phyloP scores from a whole-genome alignment of 371 early-diverging fungal species.

The Phascolomyces articulosus region DNA sequence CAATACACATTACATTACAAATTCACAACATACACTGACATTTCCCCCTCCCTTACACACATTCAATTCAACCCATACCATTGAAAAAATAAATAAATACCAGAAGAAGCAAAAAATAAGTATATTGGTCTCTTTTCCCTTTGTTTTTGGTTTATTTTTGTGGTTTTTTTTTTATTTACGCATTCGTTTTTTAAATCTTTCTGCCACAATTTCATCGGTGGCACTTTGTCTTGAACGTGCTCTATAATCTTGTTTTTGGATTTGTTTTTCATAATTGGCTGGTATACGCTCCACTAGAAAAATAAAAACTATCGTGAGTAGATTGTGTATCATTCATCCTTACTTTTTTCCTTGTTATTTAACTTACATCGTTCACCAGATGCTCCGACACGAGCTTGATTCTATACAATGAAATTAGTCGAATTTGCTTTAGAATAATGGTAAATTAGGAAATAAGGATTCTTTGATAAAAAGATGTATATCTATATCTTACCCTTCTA shows the following conservation, averaged over 20 bases:
- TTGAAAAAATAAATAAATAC: too few species aligned
- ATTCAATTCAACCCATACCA: too few species aligned
- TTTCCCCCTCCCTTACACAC: too few species aligned
- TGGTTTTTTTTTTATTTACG: constrained; percentile 32
- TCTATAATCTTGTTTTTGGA: constrained; percentile 33
- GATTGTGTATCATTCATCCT: too few species aligned
- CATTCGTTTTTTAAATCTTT: constrained; percentile 83
- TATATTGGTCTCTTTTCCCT: too few species aligned
- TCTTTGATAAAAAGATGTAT: neutral
- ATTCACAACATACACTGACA: too few species aligned
- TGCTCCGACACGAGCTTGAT: neutral
- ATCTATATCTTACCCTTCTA: neutral
- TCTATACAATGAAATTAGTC: too few species aligned
- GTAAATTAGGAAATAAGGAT: neutral
- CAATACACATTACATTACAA: too few species aligned
- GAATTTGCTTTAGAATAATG: too few species aligned
- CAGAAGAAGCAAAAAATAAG: too few species aligned
- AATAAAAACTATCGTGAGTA: neutral
- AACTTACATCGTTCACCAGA: neutral
- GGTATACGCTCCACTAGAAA: constrained; percentile 22
- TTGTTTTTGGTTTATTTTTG: too few species aligned
- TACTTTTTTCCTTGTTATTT: neutral
- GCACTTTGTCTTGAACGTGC: constrained; percentile 61
- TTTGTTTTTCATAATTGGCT: constrained; percentile 40
- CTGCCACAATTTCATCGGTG: constrained; percentile 79